A percentile compares a stretch with the other conserved stretches of the same genome.
phyloP scores from a whole-genome alignment of 2,329 filamentous ascomycete species.

The Fusarium sublunatum region DNA sequence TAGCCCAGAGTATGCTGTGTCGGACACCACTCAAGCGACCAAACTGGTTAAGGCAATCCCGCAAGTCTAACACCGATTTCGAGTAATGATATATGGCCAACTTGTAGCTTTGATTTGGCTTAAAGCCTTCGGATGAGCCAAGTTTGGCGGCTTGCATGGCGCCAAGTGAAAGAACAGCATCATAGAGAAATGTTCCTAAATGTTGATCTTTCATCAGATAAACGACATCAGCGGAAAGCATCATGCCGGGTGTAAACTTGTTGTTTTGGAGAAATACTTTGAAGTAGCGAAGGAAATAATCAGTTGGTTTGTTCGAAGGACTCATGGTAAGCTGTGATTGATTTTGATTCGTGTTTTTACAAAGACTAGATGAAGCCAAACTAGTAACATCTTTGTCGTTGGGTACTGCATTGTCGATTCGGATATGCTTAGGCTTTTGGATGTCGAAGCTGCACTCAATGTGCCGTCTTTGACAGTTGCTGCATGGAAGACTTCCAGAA shows the following conservation, averaged over 20 bases:
- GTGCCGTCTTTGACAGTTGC: constrained; percentile 45
- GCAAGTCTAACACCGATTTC: constrained; percentile 42
- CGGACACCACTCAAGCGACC: neutral
- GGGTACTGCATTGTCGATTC: constrained; percentile 37
- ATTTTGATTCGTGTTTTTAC: neutral
- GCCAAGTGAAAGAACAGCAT: constrained; percentile 48
- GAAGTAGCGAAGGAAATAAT: constrained; percentile 47
- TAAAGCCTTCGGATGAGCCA: constrained; percentile 4
- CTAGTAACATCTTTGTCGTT: constrained; percentile 2
- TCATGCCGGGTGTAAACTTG: constrained; percentile 39
- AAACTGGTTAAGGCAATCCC: constrained; percentile 28
- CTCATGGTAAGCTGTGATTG: neutral
- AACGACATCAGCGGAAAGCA: constrained; percentile 34
- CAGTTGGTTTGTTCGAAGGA: constrained; percentile 23
- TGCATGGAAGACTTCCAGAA: constrained; percentile 49
- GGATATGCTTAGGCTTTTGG: constrained; percentile 22
- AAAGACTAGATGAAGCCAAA: rapidly evolving
- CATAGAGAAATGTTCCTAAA: constrained; percentile 32
- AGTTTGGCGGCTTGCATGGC: constrained; percentile 48
- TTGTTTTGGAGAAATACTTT: constrained; percentile 46
- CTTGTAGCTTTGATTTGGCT: neutral
- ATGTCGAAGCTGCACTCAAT: constrained; percentile 40
- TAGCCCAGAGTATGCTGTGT: constrained; percentile 49
- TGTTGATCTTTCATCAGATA: constrained; percentile 35
- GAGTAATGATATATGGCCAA: constrained; percentile 45